phyloP scores from a whole-genome alignment of 2,329 filamentous ascomycete genomes.

The Colletotrichum liaoningense region DNA sequence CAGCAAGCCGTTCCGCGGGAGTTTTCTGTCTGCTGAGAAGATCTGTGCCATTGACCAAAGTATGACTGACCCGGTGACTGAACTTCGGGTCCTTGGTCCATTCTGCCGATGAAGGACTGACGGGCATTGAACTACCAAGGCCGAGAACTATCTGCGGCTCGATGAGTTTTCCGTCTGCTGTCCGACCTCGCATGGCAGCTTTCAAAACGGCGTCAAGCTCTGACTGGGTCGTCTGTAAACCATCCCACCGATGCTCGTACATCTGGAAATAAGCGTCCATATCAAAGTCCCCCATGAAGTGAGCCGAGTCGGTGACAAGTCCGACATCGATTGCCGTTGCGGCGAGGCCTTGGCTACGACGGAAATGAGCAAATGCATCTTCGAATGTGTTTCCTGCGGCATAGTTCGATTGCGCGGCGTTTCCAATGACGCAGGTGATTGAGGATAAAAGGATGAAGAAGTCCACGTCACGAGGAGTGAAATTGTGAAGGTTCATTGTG shows the following conservation, averaged over 20 bases:
- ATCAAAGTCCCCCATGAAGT: conserved; percentile 16
- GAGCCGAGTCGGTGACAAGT: background rate
- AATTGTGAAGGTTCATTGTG: conserved; percentile 41
- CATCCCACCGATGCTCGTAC: conserved; percentile 25
- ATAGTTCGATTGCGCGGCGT: conserved; percentile 53
- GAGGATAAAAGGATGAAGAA: conserved; percentile 55
- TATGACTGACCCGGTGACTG: conserved; percentile 3
- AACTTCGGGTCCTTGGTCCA: conserved; percentile 25
- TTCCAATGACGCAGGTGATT: conserved; percentile 47
- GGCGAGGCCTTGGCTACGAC: conserved; percentile 24
- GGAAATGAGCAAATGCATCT: conserved; percentile 41
- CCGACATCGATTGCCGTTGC: conserved; percentile 41
- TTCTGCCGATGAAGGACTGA: background rate
- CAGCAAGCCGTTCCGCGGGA: background rate
- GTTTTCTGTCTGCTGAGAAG: background rate
- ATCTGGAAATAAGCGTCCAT: conserved; percentile 17
- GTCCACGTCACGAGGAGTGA: conserved; percentile 43
- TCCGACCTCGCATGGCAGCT: conserved; percentile 10
- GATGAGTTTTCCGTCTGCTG: background rate
- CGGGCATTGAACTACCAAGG: background rate
- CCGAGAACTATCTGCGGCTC: conserved; percentile 13
- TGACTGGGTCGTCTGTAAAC: conserved; percentile 3
- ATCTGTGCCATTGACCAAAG: background rate
- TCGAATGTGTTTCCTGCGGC: conserved; percentile 48
- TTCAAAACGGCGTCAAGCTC: background rate